phyloP scores from a whole-genome alignment of 2,329 filamentous ascomycete genomes.

The Colletotrichum musicola region DNA sequence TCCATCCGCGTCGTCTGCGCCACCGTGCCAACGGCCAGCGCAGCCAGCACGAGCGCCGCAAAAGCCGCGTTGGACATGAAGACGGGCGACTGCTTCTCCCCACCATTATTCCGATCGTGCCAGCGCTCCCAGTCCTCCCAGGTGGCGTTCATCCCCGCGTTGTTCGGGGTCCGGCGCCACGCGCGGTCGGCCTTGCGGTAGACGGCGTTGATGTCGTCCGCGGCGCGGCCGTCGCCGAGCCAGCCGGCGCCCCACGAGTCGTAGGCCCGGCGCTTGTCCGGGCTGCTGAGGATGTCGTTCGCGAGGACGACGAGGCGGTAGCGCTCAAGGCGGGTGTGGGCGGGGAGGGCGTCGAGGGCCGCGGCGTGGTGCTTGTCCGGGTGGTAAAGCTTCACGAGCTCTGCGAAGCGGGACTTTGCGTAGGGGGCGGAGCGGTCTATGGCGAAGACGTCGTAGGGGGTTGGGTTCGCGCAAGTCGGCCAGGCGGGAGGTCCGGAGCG shows the following conservation, averaged over 20 bases:
- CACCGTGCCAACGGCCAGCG: slow-evolving; percentile 75
- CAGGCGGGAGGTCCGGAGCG: slow-evolving; percentile 50
- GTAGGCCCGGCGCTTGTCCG: slow-evolving; percentile 82
- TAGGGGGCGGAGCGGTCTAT: slow-evolving; percentile 71
- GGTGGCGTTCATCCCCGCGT: slow-evolving; percentile 79
- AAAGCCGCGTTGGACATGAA: slow-evolving; percentile 87
- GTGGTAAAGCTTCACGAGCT: slow-evolving; percentile 96
- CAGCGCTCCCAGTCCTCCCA: slow-evolving; percentile 98
- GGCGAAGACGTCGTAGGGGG: slow-evolving; percentile 91
- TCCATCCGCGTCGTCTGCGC: slow-evolving; percentile 79
- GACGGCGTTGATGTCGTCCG: slow-evolving; percentile 57
- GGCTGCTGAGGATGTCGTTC: slow-evolving; percentile 88
- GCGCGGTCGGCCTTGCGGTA: slow-evolving; percentile 56
- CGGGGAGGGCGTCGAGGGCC: slow-evolving; percentile 41
- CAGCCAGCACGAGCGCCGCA: slow-evolving; percentile 74
- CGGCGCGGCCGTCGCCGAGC: slow-evolving; percentile 62
- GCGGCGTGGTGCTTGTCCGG: slow-evolving; percentile 74
- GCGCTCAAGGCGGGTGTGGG: slow-evolving; percentile 80
- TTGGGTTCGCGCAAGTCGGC: slow-evolving; percentile 68
- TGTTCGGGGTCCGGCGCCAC: slow-evolving; percentile 64
- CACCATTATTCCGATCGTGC: slow-evolving; percentile 68
- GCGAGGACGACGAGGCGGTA: slow-evolving; percentile 91
- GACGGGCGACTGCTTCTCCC: slow-evolving; percentile 64
- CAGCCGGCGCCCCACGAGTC: slow-evolving; percentile 87
- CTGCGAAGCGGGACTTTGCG: slow-evolving; percentile 86